Percentiles rank a stretch among this genome's conserved stretches.
These are phyloP conservation scores for Aspergillus pseudonomiae DNA, from an alignment of 2,329 filamentous ascomycete species.

Conservation along the genomic window DNA sequence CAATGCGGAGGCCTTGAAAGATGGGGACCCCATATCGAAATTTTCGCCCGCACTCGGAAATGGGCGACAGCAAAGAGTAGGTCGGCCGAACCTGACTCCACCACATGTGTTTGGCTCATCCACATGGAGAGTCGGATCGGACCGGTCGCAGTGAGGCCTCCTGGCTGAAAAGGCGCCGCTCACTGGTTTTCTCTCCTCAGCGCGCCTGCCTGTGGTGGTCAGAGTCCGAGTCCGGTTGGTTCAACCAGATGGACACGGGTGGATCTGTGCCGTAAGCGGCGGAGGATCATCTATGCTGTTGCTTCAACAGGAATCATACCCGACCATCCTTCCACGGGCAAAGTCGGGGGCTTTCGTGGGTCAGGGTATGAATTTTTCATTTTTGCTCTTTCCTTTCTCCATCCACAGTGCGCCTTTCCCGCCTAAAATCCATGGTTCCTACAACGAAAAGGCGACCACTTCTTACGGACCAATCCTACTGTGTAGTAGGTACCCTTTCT, in stretches of 20 bases:
- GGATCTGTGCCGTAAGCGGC: conserved; percentile 5
- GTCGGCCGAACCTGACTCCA: background rate
- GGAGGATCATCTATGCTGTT: conserved; percentile 3
- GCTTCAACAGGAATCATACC: conserved; percentile 5
- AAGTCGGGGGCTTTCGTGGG: conserved; percentile 4
- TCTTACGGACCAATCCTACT: background rate
- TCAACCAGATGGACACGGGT: background rate
- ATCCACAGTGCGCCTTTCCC: background rate
- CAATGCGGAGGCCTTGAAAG: background rate
- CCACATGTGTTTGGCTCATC: background rate
- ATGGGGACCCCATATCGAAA: background rate
- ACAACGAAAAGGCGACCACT: background rate
- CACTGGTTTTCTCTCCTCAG: background rate
- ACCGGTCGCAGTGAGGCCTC: background rate
- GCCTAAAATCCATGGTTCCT: background rate
- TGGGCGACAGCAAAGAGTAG: background rate
- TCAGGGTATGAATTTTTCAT: background rate
- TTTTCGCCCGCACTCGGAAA: background rate
- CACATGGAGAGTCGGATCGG: background rate
- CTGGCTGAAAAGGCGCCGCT: background rate
- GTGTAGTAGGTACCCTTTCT: too few relatives aligned
- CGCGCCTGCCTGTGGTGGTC: background rate
- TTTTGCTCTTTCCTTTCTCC: background rate
- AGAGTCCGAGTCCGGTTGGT: background rate
- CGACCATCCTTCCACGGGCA: conserved; percentile 4